Percentiles rank a stretch among this genome's conserved stretches.
Evolutionary conservation across 2,329 filamentous ascomycete genomes (phyloP).

Genomic region (Lecanoromycetidae sp.): DNA sequence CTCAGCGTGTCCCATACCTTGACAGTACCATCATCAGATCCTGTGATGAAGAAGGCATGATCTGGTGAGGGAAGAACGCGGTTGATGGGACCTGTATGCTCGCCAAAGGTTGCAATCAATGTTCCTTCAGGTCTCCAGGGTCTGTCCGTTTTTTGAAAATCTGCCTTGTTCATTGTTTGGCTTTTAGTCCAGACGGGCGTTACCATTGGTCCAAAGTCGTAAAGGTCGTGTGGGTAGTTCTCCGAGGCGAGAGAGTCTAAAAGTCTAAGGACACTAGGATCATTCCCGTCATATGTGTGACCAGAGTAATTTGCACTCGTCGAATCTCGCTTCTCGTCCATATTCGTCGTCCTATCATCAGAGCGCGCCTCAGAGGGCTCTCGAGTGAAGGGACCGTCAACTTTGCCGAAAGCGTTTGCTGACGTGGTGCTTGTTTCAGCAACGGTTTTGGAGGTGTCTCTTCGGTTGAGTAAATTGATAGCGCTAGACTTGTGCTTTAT

Average conservation of each 20-base stretch:
- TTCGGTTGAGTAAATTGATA: slow-evolving; percentile 47
- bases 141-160: slow-evolving; percentile 42
- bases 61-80: slow-evolving; percentile 75
- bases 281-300: slow-evolving; percentile 76
- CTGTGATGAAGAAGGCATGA: slow-evolving; percentile 88
- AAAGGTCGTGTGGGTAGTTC: slow-evolving; percentile 47
- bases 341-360: slow-evolving; percentile 20
- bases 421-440: slow-evolving; percentile 55
- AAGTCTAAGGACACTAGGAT: slow-evolving; percentile 49
- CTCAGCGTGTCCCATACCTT: slow-evolving; percentile 88
- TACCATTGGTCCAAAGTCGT: slow-evolving; percentile 67
- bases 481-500: slow-evolving; percentile 43
- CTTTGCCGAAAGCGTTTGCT: slow-evolving; percentile 51
- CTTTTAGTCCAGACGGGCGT: slow-evolving; percentile 47
- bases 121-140: slow-evolving; percentile 76
- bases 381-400: slow-evolving; percentile 42
- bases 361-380: slow-evolving; percentile 24
- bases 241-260: slow-evolving; percentile 73
- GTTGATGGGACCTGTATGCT: slow-evolving; percentile 73
- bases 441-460: slow-evolving; percentile 46
- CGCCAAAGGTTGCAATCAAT: slow-evolving; percentile 75
- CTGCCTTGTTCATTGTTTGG: slow-evolving; percentile 42
- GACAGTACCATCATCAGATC: slow-evolving; percentile 78
- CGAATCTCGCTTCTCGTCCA: slow-evolving; percentile 3
- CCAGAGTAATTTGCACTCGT: slow-evolving; percentile 12